A percentile compares a stretch with the other conserved stretches of the same genome.
phyloP scores from a whole-genome alignment of 140 eudicot genomes.

The Cichorium intybus region DNA sequence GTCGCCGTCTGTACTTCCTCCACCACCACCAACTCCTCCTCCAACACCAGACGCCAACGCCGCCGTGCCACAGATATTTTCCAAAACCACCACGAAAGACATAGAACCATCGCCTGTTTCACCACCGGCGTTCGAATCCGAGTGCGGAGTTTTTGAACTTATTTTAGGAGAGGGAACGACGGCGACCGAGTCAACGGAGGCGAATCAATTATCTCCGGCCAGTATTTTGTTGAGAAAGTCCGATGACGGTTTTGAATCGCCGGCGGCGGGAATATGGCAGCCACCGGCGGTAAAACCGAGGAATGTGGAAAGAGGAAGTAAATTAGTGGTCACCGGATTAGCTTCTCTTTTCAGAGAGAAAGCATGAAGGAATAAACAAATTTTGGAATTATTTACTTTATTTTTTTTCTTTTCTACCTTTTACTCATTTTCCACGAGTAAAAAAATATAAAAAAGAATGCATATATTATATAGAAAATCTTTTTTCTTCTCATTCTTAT shows the following conservation, averaged over 20 bases:
- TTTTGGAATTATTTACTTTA: conserved; percentile 41
- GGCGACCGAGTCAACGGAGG: conserved; percentile 24
- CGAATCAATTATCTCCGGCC: neutral
- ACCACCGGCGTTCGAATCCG: conserved; percentile 25
- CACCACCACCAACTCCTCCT: conserved; percentile 33
- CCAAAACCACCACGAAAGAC: neutral
- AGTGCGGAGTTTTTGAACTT: conserved; percentile 45
- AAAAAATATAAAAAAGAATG: conserved; percentile 22
- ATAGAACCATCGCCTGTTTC: neutral
- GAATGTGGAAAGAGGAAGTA: conserved; percentile 54
- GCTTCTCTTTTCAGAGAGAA: conserved; percentile 83
- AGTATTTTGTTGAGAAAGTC: conserved; percentile 18
- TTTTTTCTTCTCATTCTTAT: neutral
- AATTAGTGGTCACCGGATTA: conserved; percentile 74
- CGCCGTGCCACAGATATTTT: conserved; percentile 6
- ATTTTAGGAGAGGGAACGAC: conserved; percentile 43
- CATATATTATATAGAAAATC: conserved; percentile 17
- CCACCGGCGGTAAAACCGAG: conserved; percentile 84
- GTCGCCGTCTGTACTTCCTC: neutral
- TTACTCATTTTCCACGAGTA: conserved; percentile 21
- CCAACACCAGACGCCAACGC: conserved; percentile 30
- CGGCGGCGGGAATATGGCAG: conserved; percentile 45
- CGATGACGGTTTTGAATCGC: conserved; percentile 31
- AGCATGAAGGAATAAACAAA: conserved; percentile 46
- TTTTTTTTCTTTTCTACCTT: conserved; percentile 1